Base-by-base conservation (phyloP, 2,329 filamentous ascomycete species). In the Talaromyces amestolkiae region DNA sequence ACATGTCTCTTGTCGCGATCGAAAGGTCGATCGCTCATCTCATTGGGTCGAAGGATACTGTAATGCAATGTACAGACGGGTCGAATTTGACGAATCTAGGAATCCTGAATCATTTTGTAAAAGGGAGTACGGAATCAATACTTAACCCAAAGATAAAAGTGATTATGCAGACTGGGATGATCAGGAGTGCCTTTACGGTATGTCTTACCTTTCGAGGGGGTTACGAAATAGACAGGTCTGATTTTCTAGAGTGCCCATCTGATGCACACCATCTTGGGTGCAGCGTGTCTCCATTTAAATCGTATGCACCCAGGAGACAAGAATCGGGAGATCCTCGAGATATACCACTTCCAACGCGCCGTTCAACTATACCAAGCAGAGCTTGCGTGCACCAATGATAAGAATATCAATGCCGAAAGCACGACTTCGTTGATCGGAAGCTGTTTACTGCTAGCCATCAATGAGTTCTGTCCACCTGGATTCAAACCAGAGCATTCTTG, bases 351-450 rank as follows among this genome's bases (percentile, higher is more conserved):
- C 76, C 74, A 76, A 61, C 72, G 72, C 33, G 73, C 77, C 11
- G 73, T 80, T 37, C 68, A 66, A 7, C 72, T 75, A 35, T 79
- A 79, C 66, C 71, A 74, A 17, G 61, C 67, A 5, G 78, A 77
- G 58, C 66, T 80, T 15, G 60, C 70, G 7, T 58, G 43, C 2
- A 22, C 35, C n/a, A 66, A 68, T 8, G 67, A n/a, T 9, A 24
- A 22, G 2, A 56, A 56, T 22, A 33, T 76, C 24, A 70, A 69
- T 3, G 63, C 66, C 6, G 58, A 75, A 6, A 79, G 78, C 66
- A 79, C 78, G 72, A 76, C 78, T 66, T 71, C 71, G 2, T 71
- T 80, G 4, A 75, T 78, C 65, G 77, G 76, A 1, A 71, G 75
- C 41, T 78, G 77, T 54, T 70, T 80, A 64, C 69, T 80, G 33